These are phyloP conservation scores for Agaricus blazei DNA, from an alignment of 768 basidiomycete genomes.

Conservation along the genomic window DNA sequence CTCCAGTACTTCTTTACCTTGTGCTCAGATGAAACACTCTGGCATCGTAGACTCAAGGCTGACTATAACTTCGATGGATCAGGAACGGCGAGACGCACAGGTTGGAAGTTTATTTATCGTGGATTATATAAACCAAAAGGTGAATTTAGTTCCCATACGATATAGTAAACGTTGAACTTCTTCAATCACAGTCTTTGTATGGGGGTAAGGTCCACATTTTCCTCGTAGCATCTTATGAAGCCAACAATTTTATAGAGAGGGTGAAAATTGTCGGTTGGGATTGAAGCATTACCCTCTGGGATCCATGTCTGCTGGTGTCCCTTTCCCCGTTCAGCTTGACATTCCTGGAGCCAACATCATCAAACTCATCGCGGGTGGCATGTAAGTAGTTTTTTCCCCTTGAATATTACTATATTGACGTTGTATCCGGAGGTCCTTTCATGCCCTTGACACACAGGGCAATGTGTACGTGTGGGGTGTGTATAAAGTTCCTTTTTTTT, in stretches of 20 bases:
- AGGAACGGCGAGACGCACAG: conserved; percentile 67
- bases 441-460: conserved; percentile 76
- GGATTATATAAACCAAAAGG: conserved; percentile 68
- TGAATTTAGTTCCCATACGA: conserved; percentile 24
- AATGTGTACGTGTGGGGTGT: conserved; percentile 78
- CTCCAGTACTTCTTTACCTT: conserved; percentile 50
- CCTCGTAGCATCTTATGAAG: not conserved
- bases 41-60: conserved; percentile 60
- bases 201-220: conserved; percentile 34
- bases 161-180: not conserved
- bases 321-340: conserved; percentile 59
- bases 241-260: conserved; percentile 38
- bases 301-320: conserved; percentile 32
- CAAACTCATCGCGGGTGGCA: conserved; percentile 74
- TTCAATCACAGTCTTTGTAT: conserved; percentile 37
- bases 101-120: conserved; percentile 78
- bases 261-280: conserved; percentile 61
- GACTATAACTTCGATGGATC: conserved; percentile 79
- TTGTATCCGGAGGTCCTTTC: conserved; percentile 62
- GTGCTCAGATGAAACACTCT: conserved; percentile 70
- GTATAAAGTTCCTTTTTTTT: conserved; percentile 10
- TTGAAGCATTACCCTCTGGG: conserved; percentile 30
- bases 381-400: conserved; percentile 39
- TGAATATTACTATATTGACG: conserved; percentile 4
- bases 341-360: conserved; percentile 64